Evolutionary conservation across 2,329 filamentous ascomycete genomes (phyloP).

Genomic region (Ophiostoma sp.): DNA sequence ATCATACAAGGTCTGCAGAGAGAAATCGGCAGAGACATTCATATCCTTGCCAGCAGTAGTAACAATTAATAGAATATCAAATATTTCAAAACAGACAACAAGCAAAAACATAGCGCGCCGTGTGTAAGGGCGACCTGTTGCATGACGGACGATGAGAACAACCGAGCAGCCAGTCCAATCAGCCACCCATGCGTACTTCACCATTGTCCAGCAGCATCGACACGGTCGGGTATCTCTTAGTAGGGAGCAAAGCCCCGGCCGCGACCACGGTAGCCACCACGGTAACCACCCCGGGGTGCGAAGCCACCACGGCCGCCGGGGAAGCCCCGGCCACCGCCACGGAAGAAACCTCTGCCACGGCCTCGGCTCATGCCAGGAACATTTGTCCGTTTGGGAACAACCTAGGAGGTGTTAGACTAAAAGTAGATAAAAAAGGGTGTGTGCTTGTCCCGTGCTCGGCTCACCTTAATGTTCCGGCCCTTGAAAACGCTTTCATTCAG

Average conservation of each 20-base stretch:
- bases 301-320: conserved; percentile 51
- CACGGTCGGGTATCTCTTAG: neutral
- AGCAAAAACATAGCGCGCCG: neutral
- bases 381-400: conserved; percentile 90
- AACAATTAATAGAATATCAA: neutral
- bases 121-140: too few relatives aligned
- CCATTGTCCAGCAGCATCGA: neutral
- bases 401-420: conserved; percentile 34
- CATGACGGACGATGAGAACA: too few relatives aligned
- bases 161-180: too few relatives aligned
- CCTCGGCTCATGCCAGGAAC: conserved; percentile 89
- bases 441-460: neutral
- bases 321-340: conserved; percentile 47
- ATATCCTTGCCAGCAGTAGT: neutral
- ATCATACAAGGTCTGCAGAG: conserved; percentile 4
- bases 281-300: conserved; percentile 46
- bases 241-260: conserved; percentile 38
- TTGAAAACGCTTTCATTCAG: conserved; percentile 96
- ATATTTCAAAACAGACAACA: neutral
- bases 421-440: neutral
- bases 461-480: conserved; percentile 78
- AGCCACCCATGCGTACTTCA: neutral
- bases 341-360: conserved; percentile 47
- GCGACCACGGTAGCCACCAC: conserved; percentile 61
- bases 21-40: neutral